Conservation (phyloP, 2,329 filamentous ascomycete species). For the Eutypella sp. region DNA sequence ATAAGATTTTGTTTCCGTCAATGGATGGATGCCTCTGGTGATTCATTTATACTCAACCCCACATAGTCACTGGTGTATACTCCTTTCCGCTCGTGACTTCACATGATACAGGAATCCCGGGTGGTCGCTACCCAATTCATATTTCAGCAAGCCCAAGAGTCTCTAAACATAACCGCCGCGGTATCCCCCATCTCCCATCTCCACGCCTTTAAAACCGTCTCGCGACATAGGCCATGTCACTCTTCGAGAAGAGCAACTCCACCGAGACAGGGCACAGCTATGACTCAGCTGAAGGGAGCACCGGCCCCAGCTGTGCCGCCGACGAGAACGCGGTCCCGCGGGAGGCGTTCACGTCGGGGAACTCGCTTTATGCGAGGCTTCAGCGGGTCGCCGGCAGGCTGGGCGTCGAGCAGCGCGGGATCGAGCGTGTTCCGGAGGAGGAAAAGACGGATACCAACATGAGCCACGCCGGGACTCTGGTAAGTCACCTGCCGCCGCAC, state of each 20-base stretch:
- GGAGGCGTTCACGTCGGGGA: conserved; percentile 6
- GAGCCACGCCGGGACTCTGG: conserved; percentile 66
- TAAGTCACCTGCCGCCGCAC: too few relatives aligned
- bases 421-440: conserved; percentile 67
- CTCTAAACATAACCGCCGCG: too few relatives aligned
- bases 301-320: conserved; percentile 15
- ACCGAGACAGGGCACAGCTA: conserved; percentile 11
- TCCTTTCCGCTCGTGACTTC: too few relatives aligned
- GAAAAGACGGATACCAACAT: conserved; percentile 63
- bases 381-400: conserved; percentile 61
- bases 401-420: conserved; percentile 68
- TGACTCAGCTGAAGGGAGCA: conserved; percentile 9
- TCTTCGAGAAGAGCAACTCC: conserved; percentile 7
- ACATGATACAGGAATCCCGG: too few relatives aligned
- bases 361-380: conserved; percentile 29
- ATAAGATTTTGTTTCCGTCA: too few relatives aligned
- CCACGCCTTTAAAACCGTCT: too few relatives aligned
- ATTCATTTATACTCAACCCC: too few relatives aligned
- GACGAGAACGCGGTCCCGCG: conserved; percentile 11
- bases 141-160: too few relatives aligned
- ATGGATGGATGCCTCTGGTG: too few relatives aligned
- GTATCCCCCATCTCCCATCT: too few relatives aligned
- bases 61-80: too few relatives aligned
- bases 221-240: conserved; percentile 15
- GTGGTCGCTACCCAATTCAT: too few relatives aligned